Conservation (phyloP, 495 filamentous ascomycete genomes). For the Daldinia concentrica region DNA sequence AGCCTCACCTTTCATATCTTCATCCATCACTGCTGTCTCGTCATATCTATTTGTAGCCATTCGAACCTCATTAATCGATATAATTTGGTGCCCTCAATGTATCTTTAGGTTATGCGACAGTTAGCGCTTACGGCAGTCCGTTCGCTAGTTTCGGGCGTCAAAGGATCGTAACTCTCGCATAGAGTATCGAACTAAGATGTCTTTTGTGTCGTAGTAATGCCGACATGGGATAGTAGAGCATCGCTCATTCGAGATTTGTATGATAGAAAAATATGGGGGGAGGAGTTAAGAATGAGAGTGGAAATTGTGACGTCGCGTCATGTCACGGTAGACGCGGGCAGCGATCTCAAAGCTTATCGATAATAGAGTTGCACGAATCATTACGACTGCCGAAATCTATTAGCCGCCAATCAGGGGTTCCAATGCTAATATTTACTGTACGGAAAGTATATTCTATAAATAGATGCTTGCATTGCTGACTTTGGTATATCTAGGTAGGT, state of each 20-base stretch:
- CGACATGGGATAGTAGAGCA: slow-evolving; percentile 4
- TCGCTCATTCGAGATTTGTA: slow-evolving; percentile 2
- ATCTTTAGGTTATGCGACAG: background rate
- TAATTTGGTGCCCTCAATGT: background rate
- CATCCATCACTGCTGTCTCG: slow-evolving; percentile 47
- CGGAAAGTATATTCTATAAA: background rate
- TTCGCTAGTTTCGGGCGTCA: background rate
- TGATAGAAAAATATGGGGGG: slow-evolving; percentile 6
- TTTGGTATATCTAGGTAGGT: background rate
- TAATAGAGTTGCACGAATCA: slow-evolving; percentile 22
- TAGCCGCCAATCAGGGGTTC: slow-evolving; percentile 19
- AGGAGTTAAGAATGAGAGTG: slow-evolving; percentile 17
- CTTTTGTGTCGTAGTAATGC: background rate
- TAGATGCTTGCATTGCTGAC: background rate
- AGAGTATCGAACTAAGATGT: background rate
- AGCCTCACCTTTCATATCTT: slow-evolving; percentile 31
- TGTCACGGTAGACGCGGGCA: slow-evolving; percentile 29
- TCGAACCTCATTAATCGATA: background rate
- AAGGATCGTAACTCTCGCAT: slow-evolving; percentile 2
- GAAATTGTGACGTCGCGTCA: slow-evolving; percentile 38
- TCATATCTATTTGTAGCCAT: slow-evolving; percentile 36
- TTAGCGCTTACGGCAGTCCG: background rate
- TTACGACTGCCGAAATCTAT: background rate
- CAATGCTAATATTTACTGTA: slow-evolving; percentile 12
- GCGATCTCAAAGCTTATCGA: slow-evolving; percentile 23